A percentile compares a stretch with the other conserved stretches of the same genome.
Conservation (phyloP, 192 early-diverging fungal species). For the Podila minutissima region DNA sequence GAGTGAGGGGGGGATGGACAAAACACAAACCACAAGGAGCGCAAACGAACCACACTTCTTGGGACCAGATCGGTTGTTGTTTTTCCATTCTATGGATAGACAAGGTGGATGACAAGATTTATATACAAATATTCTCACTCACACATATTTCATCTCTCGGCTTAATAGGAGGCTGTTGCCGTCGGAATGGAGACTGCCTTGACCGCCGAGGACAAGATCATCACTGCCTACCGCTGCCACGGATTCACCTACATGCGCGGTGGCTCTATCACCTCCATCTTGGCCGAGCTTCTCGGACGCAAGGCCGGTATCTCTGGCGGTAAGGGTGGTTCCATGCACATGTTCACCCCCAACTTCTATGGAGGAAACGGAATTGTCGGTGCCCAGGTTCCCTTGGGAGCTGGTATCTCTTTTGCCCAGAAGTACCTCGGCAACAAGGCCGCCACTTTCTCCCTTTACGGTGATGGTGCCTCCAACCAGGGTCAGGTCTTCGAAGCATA, state of each 20-base stretch:
- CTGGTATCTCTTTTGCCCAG: constrained; percentile 91
- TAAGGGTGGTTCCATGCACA: constrained; percentile 99
- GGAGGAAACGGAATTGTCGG: constrained; percentile 99
- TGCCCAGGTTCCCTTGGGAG: constrained; percentile 91
- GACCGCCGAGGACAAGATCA: constrained; percentile 88
- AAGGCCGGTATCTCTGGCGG: constrained; percentile 87
- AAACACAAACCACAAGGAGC: too few species aligned
- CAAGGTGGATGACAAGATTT: not conserved
- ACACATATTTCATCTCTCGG: not conserved
- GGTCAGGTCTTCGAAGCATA: constrained; percentile 99
- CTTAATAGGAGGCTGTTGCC: constrained; percentile 82
- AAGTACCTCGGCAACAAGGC: constrained; percentile 84
- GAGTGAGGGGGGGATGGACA: too few species aligned
- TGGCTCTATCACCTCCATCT: constrained; percentile 66
- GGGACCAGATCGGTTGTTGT: too few species aligned
- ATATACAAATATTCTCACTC: not conserved
- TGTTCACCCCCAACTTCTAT: constrained; percentile 96
- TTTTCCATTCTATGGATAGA: not conserved
- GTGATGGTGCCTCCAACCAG: constrained; percentile 98
- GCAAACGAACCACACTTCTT: too few species aligned
- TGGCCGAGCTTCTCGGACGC: constrained; percentile 88
- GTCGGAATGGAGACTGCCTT: constrained; percentile 95
- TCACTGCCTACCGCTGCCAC: constrained; percentile 99
- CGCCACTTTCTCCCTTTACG: constrained; percentile 93
- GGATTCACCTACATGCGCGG: constrained; percentile 94